Evolutionary conservation across 2,329 filamentous ascomycete genomes (phyloP), one percentile per base, ranked within the genome.

Genomic region (Colletotrichum liriopes): DNA sequence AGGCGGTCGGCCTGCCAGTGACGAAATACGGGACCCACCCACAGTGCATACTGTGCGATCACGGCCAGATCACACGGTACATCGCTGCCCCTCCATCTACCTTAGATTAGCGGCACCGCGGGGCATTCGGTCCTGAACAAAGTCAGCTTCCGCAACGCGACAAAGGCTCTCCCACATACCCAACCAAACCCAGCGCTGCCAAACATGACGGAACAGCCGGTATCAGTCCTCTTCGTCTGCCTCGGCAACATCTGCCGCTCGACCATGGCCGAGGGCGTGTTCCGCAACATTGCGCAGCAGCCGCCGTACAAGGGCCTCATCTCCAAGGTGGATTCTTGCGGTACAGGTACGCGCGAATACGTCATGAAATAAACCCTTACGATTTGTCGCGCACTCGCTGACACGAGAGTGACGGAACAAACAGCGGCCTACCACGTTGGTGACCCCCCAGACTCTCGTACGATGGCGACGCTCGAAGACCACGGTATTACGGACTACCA

Each of bases 181-280:
- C 20, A 29, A 23, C 18, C 52, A 7, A 59, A 11, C 39, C 16
- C 29, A 51, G 43, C 14, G 29, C 59, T 55, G 32, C 64, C 58
- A 74, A 77, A 73, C 26, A 83, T 84, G 82, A 71, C 82, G 8
- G 83, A 84, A 72, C 81, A 82, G 49, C 68, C 72, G 39, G 76
- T 94, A 66, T 95, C 92, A 2, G 93, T 98, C 47, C 90, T 98
- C 64, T 98, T 98, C 80, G 96, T 98, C 77, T 99, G 96, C 84
- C 88, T 98, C 43, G 96, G 96, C 81, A 99, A 99, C 83, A 98
- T 98, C 79, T 99, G 95, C 81, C 88, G 89, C 73, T 98, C 95
- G 9, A 94, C 96, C 41, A 98, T 99, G 96, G 94, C 95, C 56
- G 96, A 98, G 86, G 96, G 94, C 61, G 93, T 98, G 75, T 98